phyloP scores from a whole-genome alignment of 2,329 filamentous ascomycete species.

The Pseudogymnoascus sp. region DNA sequence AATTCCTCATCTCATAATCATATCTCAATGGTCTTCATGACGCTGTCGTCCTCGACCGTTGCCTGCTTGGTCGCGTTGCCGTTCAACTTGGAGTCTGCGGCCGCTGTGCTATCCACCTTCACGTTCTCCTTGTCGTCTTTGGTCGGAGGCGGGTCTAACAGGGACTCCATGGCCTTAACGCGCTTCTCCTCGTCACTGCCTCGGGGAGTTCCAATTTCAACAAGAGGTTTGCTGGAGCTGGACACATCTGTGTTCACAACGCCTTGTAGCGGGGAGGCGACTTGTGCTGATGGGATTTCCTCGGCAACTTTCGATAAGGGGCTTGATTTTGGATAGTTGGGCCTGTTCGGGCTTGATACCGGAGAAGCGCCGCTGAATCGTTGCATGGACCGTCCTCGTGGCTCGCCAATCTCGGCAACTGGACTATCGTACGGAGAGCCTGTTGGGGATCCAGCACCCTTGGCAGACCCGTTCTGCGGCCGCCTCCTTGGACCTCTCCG shows the following conservation, averaged over 20 bases:
- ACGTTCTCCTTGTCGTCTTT: slow-evolving; percentile 27
- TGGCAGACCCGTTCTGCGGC: slow-evolving; percentile 23
- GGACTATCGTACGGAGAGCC: slow-evolving; percentile 61
- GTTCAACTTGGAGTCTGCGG: slow-evolving; percentile 17
- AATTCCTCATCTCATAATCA: slow-evolving; percentile 16
- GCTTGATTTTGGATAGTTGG: slow-evolving; percentile 60
- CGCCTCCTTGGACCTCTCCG: slow-evolving; percentile 45
- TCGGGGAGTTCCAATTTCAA: slow-evolving; percentile 30
- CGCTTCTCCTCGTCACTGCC: slow-evolving; percentile 23
- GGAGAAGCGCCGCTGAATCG: slow-evolving; percentile 59
- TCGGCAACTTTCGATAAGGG: slow-evolving; percentile 70
- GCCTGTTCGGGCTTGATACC: slow-evolving; percentile 56
- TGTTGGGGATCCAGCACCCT: slow-evolving; percentile 38
- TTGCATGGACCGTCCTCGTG: slow-evolving; percentile 65
- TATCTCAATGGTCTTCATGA: slow-evolving; percentile 33
- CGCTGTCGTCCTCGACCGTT: slow-evolving; percentile 27
- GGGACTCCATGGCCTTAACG: slow-evolving; percentile 23
- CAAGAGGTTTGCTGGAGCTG: slow-evolving; percentile 23
- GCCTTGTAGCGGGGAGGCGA: slow-evolving; percentile 13
- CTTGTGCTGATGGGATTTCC: slow-evolving; percentile 38
- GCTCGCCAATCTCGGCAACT: slow-evolving; percentile 50
- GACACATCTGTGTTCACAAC: slow-evolving; percentile 21
- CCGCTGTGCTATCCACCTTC: slow-evolving; percentile 17
- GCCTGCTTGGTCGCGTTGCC: slow-evolving; percentile 21
- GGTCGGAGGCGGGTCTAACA: slow-evolving; percentile 21